These are phyloP conservation scores for Exserohilum turcica DNA, from an alignment of 2,329 filamentous ascomycete species.

Conservation along the genomic window DNA sequence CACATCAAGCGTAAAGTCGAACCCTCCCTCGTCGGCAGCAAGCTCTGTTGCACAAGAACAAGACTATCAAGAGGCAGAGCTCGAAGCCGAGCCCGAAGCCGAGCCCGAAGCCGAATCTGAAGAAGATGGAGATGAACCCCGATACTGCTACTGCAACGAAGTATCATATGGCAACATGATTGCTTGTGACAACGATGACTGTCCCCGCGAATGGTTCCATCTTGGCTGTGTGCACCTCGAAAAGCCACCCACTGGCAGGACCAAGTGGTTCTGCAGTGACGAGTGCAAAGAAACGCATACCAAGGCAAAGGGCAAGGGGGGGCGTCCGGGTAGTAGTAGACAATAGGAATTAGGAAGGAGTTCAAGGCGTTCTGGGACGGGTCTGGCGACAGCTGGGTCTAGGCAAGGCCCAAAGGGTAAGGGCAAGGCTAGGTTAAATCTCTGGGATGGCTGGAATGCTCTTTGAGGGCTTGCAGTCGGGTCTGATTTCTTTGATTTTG, in stretches of 20 bases:
- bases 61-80: constrained; percentile 38
- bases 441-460: constrained; percentile 47
- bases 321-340: constrained; percentile 45
- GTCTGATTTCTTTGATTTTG: constrained; percentile 30
- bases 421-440: constrained; percentile 41
- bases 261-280: constrained; percentile 50
- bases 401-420: constrained; percentile 40
- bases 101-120: constrained; percentile 44
- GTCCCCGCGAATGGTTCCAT: constrained; percentile 71
- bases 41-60: constrained; percentile 41
- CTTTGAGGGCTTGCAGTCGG: constrained; percentile 34
- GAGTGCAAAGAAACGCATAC: constrained; percentile 44
- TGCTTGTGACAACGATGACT: constrained; percentile 68
- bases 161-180: constrained; percentile 71
- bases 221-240: constrained; percentile 67
- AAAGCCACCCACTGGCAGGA: constrained; percentile 58
- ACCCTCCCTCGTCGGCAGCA: constrained; percentile 40
- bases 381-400: constrained; percentile 35
- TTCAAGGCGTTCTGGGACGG: constrained; percentile 46
- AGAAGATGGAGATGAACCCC: constrained; percentile 56
- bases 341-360: constrained; percentile 50
- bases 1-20: constrained; percentile 31
- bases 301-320: constrained; percentile 41
- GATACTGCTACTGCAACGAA: constrained; percentile 69
- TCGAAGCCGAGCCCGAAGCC: constrained; percentile 41